These are phyloP conservation scores for Vickermania ingenoplastis DNA, from an alignment of 208 protist genomes.

Conservation along the genomic window DNA sequence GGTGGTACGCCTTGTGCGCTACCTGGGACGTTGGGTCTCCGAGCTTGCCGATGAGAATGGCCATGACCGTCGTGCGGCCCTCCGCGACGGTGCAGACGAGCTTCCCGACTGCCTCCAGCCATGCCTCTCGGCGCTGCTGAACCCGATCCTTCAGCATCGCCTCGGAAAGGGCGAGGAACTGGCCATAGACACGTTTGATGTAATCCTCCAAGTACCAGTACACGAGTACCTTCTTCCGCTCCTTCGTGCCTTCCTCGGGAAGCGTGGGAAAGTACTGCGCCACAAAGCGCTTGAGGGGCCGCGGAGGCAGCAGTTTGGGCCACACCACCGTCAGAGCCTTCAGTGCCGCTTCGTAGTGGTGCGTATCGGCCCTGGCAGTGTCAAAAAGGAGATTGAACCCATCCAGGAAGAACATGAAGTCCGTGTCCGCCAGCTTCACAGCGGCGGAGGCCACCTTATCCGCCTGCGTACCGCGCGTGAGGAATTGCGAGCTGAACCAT, in stretches of 20 bases:
- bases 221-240: slow-evolving; percentile 57
- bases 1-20: slow-evolving; percentile 82
- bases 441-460: slow-evolving; percentile 84
- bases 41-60: slow-evolving; percentile 89
- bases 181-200: slow-evolving; percentile 83
- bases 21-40: slow-evolving; percentile 67
- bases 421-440: slow-evolving; percentile 82
- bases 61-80: slow-evolving; percentile 60
- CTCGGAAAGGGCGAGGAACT: slow-evolving; percentile 81
- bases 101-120: slow-evolving; percentile 79
- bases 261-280: slow-evolving; percentile 89
- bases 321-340: slow-evolving; percentile 83
- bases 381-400: slow-evolving; percentile 86
- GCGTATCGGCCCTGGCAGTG: slow-evolving; percentile 78
- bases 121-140: slow-evolving; percentile 73
- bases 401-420: slow-evolving; percentile 90
- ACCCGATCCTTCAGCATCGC: slow-evolving; percentile 85
- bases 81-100: slow-evolving; percentile 80
- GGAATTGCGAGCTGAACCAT: slow-evolving; percentile 86
- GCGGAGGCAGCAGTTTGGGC: slow-evolving; percentile 76
- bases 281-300: slow-evolving; percentile 81
- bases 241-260: slow-evolving; percentile 37
- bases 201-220: slow-evolving; percentile 91
- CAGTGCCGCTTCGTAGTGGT: slow-evolving; percentile 86
- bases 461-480: slow-evolving; percentile 72